Conservation (phyloP, 1,284 basidiomycete species). For the Ceratobasidium sp. region DNA sequence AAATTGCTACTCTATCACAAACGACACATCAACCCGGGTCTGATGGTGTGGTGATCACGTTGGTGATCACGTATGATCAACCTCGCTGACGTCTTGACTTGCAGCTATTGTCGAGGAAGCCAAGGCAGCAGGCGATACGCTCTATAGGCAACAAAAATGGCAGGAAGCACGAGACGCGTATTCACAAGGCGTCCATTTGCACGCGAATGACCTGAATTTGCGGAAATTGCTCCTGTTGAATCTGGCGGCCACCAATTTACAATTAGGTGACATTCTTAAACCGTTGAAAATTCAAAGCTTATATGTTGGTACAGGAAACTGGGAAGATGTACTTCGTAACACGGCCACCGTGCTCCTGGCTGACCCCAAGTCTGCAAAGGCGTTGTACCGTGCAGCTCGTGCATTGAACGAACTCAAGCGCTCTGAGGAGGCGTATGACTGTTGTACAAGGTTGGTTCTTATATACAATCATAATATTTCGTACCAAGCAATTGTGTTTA, state of each 20-base stretch:
- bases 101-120: neutral
- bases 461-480: neutral
- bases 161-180: slow-evolving; percentile 8
- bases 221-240: neutral
- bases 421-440: slow-evolving; percentile 12
- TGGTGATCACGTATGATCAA: no score
- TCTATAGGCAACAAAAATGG: neutral
- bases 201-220: neutral
- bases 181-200: neutral
- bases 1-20: no score
- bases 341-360: neutral
- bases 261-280: neutral
- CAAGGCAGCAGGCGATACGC: neutral
- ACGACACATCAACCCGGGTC: no score
- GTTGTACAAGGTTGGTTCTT: neutral
- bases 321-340: neutral
- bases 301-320: neutral
- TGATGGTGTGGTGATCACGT: no score
- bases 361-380: neutral
- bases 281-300: no score
- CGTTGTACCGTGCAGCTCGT: slow-evolving; percentile 4
- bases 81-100: neutral
- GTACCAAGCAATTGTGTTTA: neutral
- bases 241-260: neutral
- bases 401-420: neutral